Conservation (phyloP, 176 grass and related monocot genomes). For the Avena eriantha region DNA sequence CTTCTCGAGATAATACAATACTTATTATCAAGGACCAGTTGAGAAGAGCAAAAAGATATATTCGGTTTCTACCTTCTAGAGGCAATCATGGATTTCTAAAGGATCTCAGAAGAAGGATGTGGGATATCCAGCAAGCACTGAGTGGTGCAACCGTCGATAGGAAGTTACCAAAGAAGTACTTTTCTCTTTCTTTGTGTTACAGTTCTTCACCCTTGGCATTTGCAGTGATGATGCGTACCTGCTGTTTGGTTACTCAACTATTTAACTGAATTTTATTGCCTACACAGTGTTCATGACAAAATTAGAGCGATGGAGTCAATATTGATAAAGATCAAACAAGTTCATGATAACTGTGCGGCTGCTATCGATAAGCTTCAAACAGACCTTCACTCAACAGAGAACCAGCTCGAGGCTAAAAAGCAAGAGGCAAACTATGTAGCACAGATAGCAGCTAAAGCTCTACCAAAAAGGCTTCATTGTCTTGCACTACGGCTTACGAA, state of each 20-base stretch:
- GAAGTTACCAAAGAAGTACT: constrained; percentile 71
- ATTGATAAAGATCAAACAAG: constrained; percentile 59
- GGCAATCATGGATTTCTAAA: constrained; percentile 60
- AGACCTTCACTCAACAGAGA: constrained; percentile 66
- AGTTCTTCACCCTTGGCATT: constrained; percentile 22
- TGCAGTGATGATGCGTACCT: neutral
- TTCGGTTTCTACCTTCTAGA: constrained; percentile 56
- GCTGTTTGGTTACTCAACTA: constrained; percentile 16
- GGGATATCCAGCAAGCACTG: constrained; percentile 63
- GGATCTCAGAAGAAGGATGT: constrained; percentile 60
- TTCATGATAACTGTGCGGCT: constrained; percentile 62
- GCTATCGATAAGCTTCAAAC: constrained; percentile 55
- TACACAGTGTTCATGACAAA: constrained; percentile 64
- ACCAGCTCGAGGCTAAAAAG: constrained; percentile 56
- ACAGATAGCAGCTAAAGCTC: constrained; percentile 75
- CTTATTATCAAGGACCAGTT: constrained; percentile 68
- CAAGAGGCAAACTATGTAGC: constrained; percentile 52
- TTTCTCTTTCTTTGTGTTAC: constrained; percentile 24
- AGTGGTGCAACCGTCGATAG: constrained; percentile 63
- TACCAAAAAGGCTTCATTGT: constrained; percentile 80
- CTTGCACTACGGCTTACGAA: constrained; percentile 74
- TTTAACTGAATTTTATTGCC: constrained; percentile 29
- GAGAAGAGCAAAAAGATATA: constrained; percentile 64
- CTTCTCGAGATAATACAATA: constrained; percentile 51
- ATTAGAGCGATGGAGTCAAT: constrained; percentile 72